These are phyloP conservation scores for Paraleonurus japonicus DNA, from an alignment of 257 asterid genomes.

Conservation along the genomic window DNA sequence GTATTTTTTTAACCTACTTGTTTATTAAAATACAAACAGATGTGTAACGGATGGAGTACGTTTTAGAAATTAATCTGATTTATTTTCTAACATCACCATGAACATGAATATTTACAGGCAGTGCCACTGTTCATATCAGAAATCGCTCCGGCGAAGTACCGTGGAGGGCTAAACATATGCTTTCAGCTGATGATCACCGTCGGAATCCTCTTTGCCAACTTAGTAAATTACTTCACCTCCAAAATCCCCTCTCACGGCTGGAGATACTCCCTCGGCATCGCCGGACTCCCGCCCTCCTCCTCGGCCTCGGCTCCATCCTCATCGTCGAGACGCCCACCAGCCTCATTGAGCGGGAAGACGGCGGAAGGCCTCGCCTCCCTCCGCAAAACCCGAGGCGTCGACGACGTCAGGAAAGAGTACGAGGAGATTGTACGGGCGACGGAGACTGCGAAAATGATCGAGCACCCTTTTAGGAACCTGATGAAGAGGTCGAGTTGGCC, in stretches of 20 bases:
- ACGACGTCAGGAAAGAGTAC: conserved; percentile 44
- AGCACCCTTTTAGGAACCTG: conserved; percentile 39
- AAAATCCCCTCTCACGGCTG: conserved; percentile 37
- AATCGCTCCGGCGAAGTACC: conserved; percentile 48
- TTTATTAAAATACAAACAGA: too few relatives aligned
- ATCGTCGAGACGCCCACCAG: conserved; percentile 57
- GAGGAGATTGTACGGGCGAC: conserved; percentile 34
- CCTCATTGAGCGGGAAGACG: conserved; percentile 43
- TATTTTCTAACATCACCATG: too few relatives aligned
- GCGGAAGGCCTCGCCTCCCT: conserved; percentile 34
- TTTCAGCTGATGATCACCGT: conserved; percentile 52
- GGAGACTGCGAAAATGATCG: conserved; percentile 27
- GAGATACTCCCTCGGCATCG: conserved; percentile 50
- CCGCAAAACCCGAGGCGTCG: conserved; percentile 33
- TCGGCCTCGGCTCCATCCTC: conserved; percentile 48
- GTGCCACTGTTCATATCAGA: conserved; percentile 60
- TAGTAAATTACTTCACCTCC: conserved; percentile 39
- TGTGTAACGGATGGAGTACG: too few relatives aligned
- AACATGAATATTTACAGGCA: too few relatives aligned
- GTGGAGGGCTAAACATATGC: conserved; percentile 47
- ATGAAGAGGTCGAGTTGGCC: conserved; percentile 32
- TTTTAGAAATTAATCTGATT: too few relatives aligned
- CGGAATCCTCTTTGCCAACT: conserved; percentile 44
- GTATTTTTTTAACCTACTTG: too few relatives aligned
- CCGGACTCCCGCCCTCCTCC: conserved; percentile 53